Conservation (phyloP, 2,329 filamentous ascomycete genomes). For the Amphichorda felina region DNA sequence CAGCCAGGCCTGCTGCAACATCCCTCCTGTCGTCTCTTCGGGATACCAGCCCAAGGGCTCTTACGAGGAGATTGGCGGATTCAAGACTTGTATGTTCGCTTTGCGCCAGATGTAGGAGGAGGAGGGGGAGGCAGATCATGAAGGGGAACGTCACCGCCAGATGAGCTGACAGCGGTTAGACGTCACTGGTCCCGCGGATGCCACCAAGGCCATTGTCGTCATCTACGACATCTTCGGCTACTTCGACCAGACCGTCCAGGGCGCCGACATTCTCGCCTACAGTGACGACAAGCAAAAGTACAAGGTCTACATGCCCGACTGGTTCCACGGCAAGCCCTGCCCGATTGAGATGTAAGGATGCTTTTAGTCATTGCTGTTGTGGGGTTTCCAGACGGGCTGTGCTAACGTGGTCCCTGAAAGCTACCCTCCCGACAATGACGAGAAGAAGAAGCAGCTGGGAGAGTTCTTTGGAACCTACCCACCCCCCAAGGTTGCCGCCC, state of each 20-base stretch:
- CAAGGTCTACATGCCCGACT: slow-evolving; percentile 84
- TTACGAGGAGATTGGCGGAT: slow-evolving; percentile 43
- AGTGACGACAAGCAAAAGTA: slow-evolving; percentile 53
- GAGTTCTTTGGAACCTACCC: slow-evolving; percentile 39
- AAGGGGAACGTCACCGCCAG: no score
- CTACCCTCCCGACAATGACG: slow-evolving; percentile 51
- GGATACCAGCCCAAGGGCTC: slow-evolving; percentile 43
- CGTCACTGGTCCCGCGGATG: slow-evolving; percentile 32
- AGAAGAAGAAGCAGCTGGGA: slow-evolving; percentile 39
- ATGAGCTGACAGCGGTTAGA: no score
- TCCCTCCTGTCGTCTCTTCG: slow-evolving; percentile 43
- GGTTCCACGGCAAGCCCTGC: slow-evolving; percentile 65
- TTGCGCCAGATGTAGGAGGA: no score
- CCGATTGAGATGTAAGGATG: slow-evolving; percentile 38
- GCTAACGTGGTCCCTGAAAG: slow-evolving; percentile 13
- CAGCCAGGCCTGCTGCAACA: slow-evolving; percentile 44
- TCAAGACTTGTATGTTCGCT: slow-evolving; percentile 33
- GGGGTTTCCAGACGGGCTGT: no score
- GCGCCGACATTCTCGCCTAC: slow-evolving; percentile 52
- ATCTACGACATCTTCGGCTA: slow-evolving; percentile 61
- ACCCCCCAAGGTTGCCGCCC: slow-evolving; percentile 31
- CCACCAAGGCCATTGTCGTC: slow-evolving; percentile 46
- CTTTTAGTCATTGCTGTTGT: no score
- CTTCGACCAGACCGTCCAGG: slow-evolving; percentile 59
- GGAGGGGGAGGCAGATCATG: no score